Evolutionary conservation across 2,329 filamentous ascomycete species (phyloP), one percentile per base, ranked within the genome.

Genomic region (Ophiostoma novo-ulmi): DNA sequence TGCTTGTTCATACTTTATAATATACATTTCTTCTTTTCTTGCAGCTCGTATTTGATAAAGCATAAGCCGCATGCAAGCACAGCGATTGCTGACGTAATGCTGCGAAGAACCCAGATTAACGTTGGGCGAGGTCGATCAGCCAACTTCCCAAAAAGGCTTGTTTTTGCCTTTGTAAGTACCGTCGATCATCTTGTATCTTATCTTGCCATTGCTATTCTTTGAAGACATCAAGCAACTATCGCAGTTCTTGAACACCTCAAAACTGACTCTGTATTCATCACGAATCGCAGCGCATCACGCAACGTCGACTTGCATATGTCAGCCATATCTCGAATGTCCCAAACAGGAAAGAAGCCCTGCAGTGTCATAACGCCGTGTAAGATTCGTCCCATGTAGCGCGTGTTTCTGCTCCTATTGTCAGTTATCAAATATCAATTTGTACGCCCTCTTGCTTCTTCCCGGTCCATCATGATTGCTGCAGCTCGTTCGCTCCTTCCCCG

Each of bases 311-410:
- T 58, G 52, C 52, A 58, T 58, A 58, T 58, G 52, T 22, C 52
- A 58, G 52, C 52, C 52, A 63, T 66, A n/a, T 67, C 69, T 70
- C 63, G 69, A 58, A 31, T 58, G 52, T 26, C 52, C 11, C n/a
- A 22, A 58, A 58, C 13, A 26, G 52, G 52, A 58, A 22, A 58
- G 52, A 58, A 22, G 8, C 52, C 52, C 17, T 58, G 52, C 52
- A 58, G 52, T 58, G n/a, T 26, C 52, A 31, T 22, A 13, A 26
- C 52, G 52, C 52, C 22, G 52, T 58, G 52, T 48, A 48, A 48
- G 44, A 48, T 48, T 48, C 44, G 44, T 48, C 17, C 44, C 44
- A 48, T 20, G 44, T 20, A n/a, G 44, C 44, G 17, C 44, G 44
- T 48, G 44, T 44, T 14, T 44, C 41, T 44, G 13, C 14, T 44